A percentile compares a stretch with the other conserved stretches of the same genome.
Conservation (phyloP, 306 rosid species). For the Argentina anserina region DNA sequence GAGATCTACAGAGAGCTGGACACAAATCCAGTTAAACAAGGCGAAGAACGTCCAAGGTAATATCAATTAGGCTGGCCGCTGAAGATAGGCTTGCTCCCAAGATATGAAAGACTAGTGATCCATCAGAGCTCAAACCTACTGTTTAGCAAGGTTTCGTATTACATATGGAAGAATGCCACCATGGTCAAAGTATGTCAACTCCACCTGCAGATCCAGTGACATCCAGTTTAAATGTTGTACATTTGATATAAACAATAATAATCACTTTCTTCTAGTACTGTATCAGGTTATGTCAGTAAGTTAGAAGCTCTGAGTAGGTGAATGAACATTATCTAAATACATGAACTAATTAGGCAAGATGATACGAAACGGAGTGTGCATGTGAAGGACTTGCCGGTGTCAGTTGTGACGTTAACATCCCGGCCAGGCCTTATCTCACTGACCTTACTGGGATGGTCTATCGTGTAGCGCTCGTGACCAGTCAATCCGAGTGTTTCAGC, state of each 20-base stretch:
- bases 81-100: neutral
- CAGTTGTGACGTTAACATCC: conserved; percentile 33
- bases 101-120: neutral
- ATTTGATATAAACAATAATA: too few relatives aligned
- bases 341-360: neutral
- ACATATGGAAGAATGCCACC: conserved; percentile 34
- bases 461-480: conserved; percentile 33
- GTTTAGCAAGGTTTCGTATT: conserved; percentile 30
- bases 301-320: neutral
- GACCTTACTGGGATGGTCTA: conserved; percentile 29
- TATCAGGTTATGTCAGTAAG: neutral
- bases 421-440: conserved; percentile 37
- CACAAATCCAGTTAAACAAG: neutral
- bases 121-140: neutral
- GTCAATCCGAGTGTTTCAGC: conserved; percentile 35
- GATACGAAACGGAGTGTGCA: conserved; percentile 33
- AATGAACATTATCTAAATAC: neutral
- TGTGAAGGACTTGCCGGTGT: conserved; percentile 30
- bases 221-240: neutral
- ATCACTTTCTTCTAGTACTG: neutral
- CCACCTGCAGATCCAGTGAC: conserved; percentile 27
- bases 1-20: neutral
- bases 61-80: neutral
- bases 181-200: conserved; percentile 36
- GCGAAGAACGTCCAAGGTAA: neutral